A percentile compares a stretch with the other conserved stretches of the same genome.
These are phyloP conservation scores for Myotisia sp. DNA, from an alignment of 2,329 filamentous ascomycete genomes.

Conservation along the genomic window DNA sequence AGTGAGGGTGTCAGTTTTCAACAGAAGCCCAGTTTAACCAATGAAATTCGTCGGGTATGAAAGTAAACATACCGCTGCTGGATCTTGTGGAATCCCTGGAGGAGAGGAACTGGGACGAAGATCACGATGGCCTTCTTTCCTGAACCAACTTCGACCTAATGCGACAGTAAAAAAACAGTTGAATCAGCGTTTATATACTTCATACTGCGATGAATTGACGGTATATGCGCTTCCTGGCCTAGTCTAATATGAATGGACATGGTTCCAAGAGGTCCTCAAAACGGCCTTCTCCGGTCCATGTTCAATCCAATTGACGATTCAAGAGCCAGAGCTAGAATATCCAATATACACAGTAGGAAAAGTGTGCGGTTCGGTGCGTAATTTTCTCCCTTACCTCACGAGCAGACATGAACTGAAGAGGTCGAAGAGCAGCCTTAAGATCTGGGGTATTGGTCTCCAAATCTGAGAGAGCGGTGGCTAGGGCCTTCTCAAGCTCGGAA, in stretches of 20 bases:
- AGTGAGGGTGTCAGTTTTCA: not conserved
- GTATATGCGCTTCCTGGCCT: too few species aligned
- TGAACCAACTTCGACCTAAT: conserved; percentile 98
- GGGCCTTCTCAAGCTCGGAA: conserved; percentile 92
- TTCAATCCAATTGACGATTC: too few species aligned
- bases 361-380: too few species aligned
- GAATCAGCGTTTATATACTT: conserved; percentile 16
- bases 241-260: too few species aligned
- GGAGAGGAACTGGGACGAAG: conserved; percentile 99
- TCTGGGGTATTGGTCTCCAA: conserved; percentile 99
- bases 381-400: conserved; percentile 68
- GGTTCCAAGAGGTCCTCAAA: too few species aligned
- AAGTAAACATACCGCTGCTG: conserved; percentile 79
- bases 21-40: not conserved
- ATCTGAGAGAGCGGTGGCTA: conserved; percentile 94
- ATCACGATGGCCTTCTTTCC: conserved; percentile 99
- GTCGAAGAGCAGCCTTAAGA: conserved; percentile 88
- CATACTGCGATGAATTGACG: too few species aligned
- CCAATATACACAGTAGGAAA: too few species aligned
- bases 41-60: too few species aligned
- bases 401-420: conserved; percentile 96
- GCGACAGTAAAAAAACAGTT: conserved; percentile 11
- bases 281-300: too few species aligned
- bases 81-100: conserved; percentile 96
- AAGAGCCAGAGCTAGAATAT: too few species aligned